phyloP scores from a whole-genome alignment of 129 eudicot genomes.

The Flaveria ramosissima region DNA sequence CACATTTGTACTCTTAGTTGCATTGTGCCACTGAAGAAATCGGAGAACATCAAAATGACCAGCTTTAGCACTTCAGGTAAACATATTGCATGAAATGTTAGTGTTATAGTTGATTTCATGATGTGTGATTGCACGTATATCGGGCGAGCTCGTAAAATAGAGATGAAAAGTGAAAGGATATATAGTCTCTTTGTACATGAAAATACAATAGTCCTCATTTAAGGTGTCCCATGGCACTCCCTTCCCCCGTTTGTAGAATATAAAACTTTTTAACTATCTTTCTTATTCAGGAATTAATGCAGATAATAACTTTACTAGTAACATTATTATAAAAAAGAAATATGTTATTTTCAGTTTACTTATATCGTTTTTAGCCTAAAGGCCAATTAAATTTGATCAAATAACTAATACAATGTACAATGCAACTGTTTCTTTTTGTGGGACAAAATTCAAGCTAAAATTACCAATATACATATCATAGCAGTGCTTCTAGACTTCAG shows the following conservation, averaged over 20 bases:
- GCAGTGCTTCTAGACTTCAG: background rate
- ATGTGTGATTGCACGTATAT: background rate
- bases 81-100: background rate
- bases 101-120: background rate
- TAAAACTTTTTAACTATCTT: background rate
- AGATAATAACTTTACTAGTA: background rate
- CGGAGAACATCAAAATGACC: slow-evolving; percentile 42
- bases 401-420: background rate
- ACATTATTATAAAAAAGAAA: background rate
- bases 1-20: slow-evolving; percentile 47
- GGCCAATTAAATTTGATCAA: background rate
- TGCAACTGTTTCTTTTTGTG: background rate
- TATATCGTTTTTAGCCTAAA: background rate
- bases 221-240: background rate
- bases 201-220: background rate
- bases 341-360: background rate
- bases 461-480: background rate
- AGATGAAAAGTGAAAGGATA: slow-evolving; percentile 10
- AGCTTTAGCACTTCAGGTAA: slow-evolving; percentile 94
- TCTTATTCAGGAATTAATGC: background rate
- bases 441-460: background rate
- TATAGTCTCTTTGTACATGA: background rate
- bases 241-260: background rate
- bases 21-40: slow-evolving; percentile 68
- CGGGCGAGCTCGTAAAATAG: background rate